These are phyloP conservation scores for Suillus luteus DNA, from an alignment of 768 basidiomycete genomes.

Conservation along the genomic window DNA sequence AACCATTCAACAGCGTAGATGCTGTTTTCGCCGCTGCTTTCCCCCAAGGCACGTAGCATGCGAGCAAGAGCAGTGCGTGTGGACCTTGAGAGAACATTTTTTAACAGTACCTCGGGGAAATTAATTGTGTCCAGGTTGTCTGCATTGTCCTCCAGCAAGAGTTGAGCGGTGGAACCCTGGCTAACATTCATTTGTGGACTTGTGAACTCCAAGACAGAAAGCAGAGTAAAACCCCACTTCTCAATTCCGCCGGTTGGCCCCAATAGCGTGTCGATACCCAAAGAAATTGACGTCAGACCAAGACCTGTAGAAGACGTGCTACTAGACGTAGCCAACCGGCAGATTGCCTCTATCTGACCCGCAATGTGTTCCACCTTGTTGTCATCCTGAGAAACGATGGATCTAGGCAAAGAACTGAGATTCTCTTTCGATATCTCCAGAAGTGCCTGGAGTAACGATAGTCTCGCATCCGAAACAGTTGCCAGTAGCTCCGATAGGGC, in stretches of 20 bases:
- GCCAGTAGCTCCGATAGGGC: conserved; percentile 49
- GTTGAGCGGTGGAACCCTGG: conserved; percentile 49
- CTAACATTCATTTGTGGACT: conserved; percentile 53
- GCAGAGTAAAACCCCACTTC: conserved; percentile 88
- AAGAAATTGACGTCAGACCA: conserved; percentile 47
- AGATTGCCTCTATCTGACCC: conserved; percentile 69
- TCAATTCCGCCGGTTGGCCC: conserved; percentile 86
- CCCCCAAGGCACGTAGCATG: conserved; percentile 77
- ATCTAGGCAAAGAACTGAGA: conserved; percentile 69
- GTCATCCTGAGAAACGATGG: conserved; percentile 71
- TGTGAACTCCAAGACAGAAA: conserved; percentile 77
- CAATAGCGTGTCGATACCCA: conserved; percentile 61
- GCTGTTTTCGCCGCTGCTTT: conserved; percentile 64
- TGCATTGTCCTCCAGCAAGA: conserved; percentile 56
- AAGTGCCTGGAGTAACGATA: conserved; percentile 55
- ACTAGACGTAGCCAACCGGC: conserved; percentile 43
- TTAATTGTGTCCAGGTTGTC: conserved; percentile 34
- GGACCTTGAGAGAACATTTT: conserved; percentile 51
- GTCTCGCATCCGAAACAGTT: conserved; percentile 41
- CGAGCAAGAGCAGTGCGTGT: conserved; percentile 57
- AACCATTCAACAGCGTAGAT: conserved; percentile 88
- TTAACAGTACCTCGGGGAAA: conserved; percentile 65
- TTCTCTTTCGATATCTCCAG: conserved; percentile 64
- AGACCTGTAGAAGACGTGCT: conserved; percentile 16
- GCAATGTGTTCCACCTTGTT: conserved; percentile 71